Conservation (phyloP, 371 early-diverging fungal species). For the Actinomucor elegans region DNA sequence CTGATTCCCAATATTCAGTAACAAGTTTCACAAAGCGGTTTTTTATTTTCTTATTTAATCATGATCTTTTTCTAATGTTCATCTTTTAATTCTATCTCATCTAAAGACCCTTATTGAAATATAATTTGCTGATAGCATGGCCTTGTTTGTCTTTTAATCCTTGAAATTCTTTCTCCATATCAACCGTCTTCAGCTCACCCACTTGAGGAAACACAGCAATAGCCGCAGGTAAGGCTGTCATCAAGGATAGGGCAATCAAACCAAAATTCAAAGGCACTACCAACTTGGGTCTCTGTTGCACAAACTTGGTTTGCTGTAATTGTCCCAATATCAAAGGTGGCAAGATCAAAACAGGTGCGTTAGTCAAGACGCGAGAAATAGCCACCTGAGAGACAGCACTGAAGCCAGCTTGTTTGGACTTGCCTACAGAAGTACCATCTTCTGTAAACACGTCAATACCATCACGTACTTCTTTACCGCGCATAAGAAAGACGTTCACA, state of each 20-base stretch:
- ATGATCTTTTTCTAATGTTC: too few relatives aligned
- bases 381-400: slow-evolving; percentile 73
- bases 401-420: slow-evolving; percentile 68
- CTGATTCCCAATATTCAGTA: too few relatives aligned
- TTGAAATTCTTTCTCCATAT: slow-evolving; percentile 54
- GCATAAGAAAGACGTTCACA: slow-evolving; percentile 83
- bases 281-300: slow-evolving; percentile 55
- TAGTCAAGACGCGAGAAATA: slow-evolving; percentile 75
- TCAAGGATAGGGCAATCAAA: slow-evolving; percentile 64
- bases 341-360: slow-evolving; percentile 71
- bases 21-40: too few relatives aligned
- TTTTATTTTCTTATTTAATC: too few relatives aligned
- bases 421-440: slow-evolving; percentile 65
- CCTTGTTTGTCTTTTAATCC: slow-evolving; percentile 54
- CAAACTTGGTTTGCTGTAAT: slow-evolving; percentile 57
- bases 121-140: slow-evolving; percentile 54
- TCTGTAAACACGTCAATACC: slow-evolving; percentile 73
- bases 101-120: slow-evolving; percentile 75
- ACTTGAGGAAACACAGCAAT: slow-evolving; percentile 83
- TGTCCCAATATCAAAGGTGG: slow-evolving; percentile 68
- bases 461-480: slow-evolving; percentile 79
- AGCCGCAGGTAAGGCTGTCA: slow-evolving; percentile 78
- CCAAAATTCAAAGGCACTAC: slow-evolving; percentile 65
- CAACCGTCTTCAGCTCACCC: slow-evolving; percentile 42
- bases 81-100: too few relatives aligned